Base-by-base conservation (phyloP, 345 rosid genomes). In the Gossypium rotundifolium region DNA sequence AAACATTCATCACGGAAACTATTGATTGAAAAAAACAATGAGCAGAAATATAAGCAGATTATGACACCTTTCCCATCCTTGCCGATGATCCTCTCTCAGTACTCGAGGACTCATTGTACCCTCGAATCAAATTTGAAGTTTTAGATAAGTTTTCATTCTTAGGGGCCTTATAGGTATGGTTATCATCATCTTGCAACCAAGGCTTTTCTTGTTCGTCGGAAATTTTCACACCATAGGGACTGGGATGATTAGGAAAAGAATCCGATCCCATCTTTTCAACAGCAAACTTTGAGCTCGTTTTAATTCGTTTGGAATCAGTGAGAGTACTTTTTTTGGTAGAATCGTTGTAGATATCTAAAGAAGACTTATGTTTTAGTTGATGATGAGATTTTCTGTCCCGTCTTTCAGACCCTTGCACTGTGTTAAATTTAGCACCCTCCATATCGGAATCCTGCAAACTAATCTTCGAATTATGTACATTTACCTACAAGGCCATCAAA, bases 191-290 rank as follows among this genome's bases (percentile, higher is more conserved):
- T 74, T 76, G 84, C 73, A 76, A 76, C 75, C 71, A 73, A 49
- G 75, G 72, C 71, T 77, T 84, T 63, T 72, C 65, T 66, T 81
- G 83, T 75, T 81, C 86, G 63, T 53, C 78, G 22, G 71, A 54
- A 53, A 45, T 64, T 75, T 73, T 83, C 72, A 74, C 73, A 72
- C 84, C 81, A 79, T 66, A 64, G 17, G 46, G 61, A 74, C 75
- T 76, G 77, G 74, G 85, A 80, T 74, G 79, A 22, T 78, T 81
- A 71, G 83, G 75, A 71, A 73, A 66, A 78, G 77, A 60, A 79
- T 84, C 81, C 59, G 80, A 75, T 84, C 84, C 78, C 62, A 79
- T 79, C 70, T 80, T 85, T 80, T 84, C 94, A 75, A 75, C 73
- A 70, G 65, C 75, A 77, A 74, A 80, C 79, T 83, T 85, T 77